Conservation (phyloP, 208 protist species). For the Trypanosoma cruzi region DNA sequence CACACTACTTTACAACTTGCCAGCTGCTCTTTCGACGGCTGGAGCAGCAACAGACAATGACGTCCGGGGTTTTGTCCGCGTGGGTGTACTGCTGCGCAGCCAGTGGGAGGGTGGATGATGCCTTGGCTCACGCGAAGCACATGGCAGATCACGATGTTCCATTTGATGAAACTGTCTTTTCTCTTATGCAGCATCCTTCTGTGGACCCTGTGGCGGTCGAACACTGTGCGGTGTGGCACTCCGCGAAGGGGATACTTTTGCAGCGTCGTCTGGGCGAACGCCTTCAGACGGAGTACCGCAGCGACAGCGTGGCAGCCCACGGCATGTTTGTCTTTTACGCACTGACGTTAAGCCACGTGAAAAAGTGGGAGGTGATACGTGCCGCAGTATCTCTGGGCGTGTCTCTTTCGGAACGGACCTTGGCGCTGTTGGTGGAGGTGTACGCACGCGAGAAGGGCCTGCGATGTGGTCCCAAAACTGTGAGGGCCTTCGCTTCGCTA, state of each 20-base stretch:
- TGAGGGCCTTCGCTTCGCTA: conserved; percentile 46
- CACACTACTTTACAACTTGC: conserved; percentile 73
- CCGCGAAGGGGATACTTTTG: conserved; percentile 64
- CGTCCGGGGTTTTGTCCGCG: conserved; percentile 54
- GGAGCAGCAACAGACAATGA: conserved; percentile 76
- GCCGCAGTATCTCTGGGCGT: conserved; percentile 19
- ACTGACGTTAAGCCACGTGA: conserved; percentile 69
- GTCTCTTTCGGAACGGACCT: conserved; percentile 53
- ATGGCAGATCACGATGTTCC: conserved; percentile 52
- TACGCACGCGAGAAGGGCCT: conserved; percentile 70
- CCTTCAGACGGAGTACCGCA: conserved; percentile 23
- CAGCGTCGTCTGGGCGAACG: conserved; percentile 65
- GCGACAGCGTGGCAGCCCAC: conserved; percentile 54
- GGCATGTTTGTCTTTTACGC: conserved; percentile 85
- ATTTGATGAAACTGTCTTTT: conserved; percentile 76
- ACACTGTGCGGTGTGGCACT: conserved; percentile 32
- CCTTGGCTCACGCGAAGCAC: conserved; percentile 45
- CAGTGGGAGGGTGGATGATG: conserved; percentile 51
- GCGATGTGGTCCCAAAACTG: conserved; percentile 68
- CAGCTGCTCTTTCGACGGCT: conserved; percentile 63
- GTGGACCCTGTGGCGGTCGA: conserved; percentile 41
- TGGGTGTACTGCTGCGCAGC: conserved; percentile 78
- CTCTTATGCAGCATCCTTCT: conserved; percentile 77
- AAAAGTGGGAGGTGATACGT: conserved; percentile 83
- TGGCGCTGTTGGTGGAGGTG: conserved; percentile 50